Conservation (phyloP, 257 asterid genomes). For the Plantago ovata region DNA sequence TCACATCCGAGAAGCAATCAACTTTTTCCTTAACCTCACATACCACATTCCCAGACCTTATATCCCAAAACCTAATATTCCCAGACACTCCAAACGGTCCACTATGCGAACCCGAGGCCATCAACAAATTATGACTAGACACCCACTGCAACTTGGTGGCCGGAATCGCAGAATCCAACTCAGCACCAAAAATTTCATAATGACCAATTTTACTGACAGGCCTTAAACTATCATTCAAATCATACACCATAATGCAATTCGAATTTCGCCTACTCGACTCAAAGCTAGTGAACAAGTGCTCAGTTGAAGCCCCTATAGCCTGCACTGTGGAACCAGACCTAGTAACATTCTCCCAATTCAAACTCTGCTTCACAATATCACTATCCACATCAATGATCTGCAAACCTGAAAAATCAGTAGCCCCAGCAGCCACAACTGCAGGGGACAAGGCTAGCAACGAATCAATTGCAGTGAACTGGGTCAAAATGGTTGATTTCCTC, state of each 20-base stretch:
- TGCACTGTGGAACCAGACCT: slow-evolving; percentile 84
- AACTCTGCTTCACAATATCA: slow-evolving; percentile 56
- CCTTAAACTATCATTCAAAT: slow-evolving; percentile 43
- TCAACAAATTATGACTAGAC: slow-evolving; percentile 61
- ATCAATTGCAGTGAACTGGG: slow-evolving; percentile 79
- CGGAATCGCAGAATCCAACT: slow-evolving; percentile 82
- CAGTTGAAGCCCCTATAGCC: slow-evolving; percentile 69
- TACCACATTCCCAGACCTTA: slow-evolving; percentile 62
- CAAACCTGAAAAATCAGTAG: slow-evolving; percentile 85
- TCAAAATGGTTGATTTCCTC: slow-evolving; percentile 73
- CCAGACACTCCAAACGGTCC: slow-evolving; percentile 86
- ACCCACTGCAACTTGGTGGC: slow-evolving; percentile 84
- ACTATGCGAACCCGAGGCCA: slow-evolving; percentile 96
- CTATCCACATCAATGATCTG: slow-evolving; percentile 71
- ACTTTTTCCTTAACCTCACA: slow-evolving; percentile 69
- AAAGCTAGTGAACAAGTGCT: slow-evolving; percentile 72
- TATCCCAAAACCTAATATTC: slow-evolving; percentile 77
- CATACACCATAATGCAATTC: slow-evolving; percentile 80
- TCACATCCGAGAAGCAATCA: slow-evolving; percentile 86
- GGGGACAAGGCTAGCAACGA: slow-evolving; percentile 72
- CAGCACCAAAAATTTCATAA: slow-evolving; percentile 85
- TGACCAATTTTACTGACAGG: slow-evolving; percentile 65
- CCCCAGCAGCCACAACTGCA: slow-evolving; percentile 73
- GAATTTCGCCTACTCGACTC: slow-evolving; percentile 89
- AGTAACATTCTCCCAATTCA: slow-evolving; percentile 94